A percentile compares a stretch with the other conserved stretches of the same genome.
These are phyloP conservation scores for Argentina anserina DNA, from an alignment of 306 rosid species.

Conservation along the genomic window DNA sequence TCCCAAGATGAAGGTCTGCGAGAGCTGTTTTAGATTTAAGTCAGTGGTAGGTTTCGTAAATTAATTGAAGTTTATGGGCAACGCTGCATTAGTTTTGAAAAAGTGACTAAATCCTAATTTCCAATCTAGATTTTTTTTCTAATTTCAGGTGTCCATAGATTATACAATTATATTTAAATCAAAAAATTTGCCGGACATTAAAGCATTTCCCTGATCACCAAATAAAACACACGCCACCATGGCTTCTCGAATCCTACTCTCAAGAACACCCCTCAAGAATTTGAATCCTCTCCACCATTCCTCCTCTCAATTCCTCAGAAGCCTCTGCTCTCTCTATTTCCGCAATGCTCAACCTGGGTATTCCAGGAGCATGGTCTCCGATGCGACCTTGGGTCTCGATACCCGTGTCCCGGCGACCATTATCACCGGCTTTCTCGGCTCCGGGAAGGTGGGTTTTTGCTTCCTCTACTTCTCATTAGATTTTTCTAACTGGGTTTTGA, in stretches of 20 bases:
- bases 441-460: slow-evolving; percentile 62
- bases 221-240: slow-evolving; percentile 4
- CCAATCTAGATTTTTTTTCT: too few relatives aligned
- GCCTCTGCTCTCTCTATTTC: slow-evolving; percentile 18
- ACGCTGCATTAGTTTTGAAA: too few relatives aligned
- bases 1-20: too few relatives aligned
- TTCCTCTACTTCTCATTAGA: background rate
- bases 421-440: slow-evolving; percentile 86
- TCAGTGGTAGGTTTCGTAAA: too few relatives aligned
- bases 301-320: slow-evolving; percentile 26
- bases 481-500: background rate
- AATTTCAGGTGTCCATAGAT: too few relatives aligned
- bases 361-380: slow-evolving; percentile 38
- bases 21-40: too few relatives aligned
- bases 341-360: slow-evolving; percentile 16
- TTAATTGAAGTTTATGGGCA: too few relatives aligned
- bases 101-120: too few relatives aligned
- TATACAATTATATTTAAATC: too few relatives aligned
- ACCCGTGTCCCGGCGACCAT: slow-evolving; percentile 81
- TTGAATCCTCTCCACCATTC: slow-evolving; percentile 23
- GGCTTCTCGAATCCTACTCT: slow-evolving; percentile 32
- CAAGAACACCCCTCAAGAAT: slow-evolving; percentile 33
- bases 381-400: slow-evolving; percentile 36
- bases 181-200: background rate
- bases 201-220: background rate